Base-by-base conservation (phyloP, 1,284 basidiomycete species). In the Flammula alnicola region DNA sequence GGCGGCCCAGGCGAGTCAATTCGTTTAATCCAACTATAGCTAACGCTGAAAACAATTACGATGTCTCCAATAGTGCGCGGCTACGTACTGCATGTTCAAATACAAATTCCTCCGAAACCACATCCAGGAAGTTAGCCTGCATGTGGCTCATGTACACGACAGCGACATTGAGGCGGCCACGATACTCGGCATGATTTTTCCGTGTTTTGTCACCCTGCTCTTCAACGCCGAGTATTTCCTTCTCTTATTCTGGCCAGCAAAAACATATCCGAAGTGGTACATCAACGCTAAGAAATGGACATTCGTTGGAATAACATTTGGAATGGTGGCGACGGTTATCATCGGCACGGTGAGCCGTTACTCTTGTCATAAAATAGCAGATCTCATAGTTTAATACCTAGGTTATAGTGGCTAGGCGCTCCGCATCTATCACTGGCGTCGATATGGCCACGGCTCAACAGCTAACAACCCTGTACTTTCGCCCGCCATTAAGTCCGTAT, bases 81-180 rank as follows among this genome's bases (percentile, higher is more conserved):
- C 68, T 2, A 69, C 67, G 11, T 70, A 66, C 48, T 66, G 66
- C 23, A 59, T 70, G 25, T 58, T 62, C 46, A 72, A 72, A 54
- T 70, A 72, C 58, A 57, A 64, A 45, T 52, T 55, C 27, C 64
- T 63, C 6, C 61, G 64, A 38, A 49, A 44, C 10, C 58, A 68
- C 51, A 64, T 70, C 50, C 47, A 64, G 17, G 27, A 42, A 0
- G 49, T 54, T 37, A 56, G 56, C 20, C 43, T 35, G 11, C 44
- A 56, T 29, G 49, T 45, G 1, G 67, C 64, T 7, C 45, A 56
- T 3, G 61, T 70, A 5, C 59, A 67, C 52, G 64, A 68, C 36
- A 59, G 63, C 44, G 65, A 66, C 50, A 55, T 70, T 44, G 60
- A 64, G 44, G 61, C 59, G 9, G 57, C 65, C 1, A 51, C 59